Base-by-base conservation (phyloP, 2,329 filamentous ascomycete species). In the Periglandula ipomoeae region DNA sequence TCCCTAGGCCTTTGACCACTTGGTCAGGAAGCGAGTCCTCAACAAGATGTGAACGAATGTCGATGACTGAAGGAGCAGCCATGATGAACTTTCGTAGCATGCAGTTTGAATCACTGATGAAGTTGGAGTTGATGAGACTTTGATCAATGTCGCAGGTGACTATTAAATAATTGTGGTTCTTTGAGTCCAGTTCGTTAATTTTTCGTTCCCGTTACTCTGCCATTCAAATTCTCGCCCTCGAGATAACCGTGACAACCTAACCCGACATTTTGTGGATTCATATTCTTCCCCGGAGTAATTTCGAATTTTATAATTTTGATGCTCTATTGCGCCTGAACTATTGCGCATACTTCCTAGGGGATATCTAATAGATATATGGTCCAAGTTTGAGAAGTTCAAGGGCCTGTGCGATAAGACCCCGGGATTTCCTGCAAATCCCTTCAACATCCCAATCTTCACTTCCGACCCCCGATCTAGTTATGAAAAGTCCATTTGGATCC, bases 1-100 rank as follows among this genome's bases (percentile, higher is more conserved):
- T 46, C 10, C 5, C 23, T 8, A 46, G 19, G 32, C 34, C 44
- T 27, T 22, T 22, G 27, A 44, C 20, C 3, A 44, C 27, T 32
- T 44, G 41, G 3, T 44, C 41, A n/a, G 41, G 41, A 34, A 44
- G 41, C 1, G 41, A 44, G 19, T 44, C 41, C 17, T 44, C 41
- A 2, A 20, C n/a, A 8, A 5, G 24, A 22, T 19, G 13, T 10
- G 41, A 44, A 3, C 41, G 41, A 3, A 44, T 44, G 41, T 44
- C 41, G 26, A 34, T 34, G 17, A 44, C 26, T 3, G 41, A 22
- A 5, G 9, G 17, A 34, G 5, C 40, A 19, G n/a, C 8, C 24
- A 11, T 20, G 23, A 19, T 43, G 8, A 30, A 11, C 4, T 8
- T 32, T 9, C 3, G 3, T 11, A 11, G 3, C 27, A 32, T 11